These are phyloP conservation scores for Syzygium aqueum DNA, from an alignment of 345 rosid genomes.

Conservation along the genomic window DNA sequence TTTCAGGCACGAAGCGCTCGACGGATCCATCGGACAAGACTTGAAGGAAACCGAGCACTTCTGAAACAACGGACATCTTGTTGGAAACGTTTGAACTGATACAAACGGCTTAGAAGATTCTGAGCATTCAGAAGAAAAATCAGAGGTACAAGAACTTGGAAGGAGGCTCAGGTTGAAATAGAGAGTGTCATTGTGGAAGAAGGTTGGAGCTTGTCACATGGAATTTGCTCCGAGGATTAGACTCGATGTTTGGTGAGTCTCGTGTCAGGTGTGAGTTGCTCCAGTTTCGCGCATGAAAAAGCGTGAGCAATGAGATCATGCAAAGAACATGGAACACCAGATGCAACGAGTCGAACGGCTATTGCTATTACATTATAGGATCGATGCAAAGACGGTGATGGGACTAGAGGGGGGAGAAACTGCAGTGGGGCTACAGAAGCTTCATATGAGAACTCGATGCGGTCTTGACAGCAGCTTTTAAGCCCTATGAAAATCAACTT, in stretches of 20 bases:
- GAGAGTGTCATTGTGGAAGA: neutral
- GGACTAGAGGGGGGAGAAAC: neutral
- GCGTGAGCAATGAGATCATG: neutral
- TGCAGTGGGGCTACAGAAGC: neutral
- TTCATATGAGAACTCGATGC: neutral
- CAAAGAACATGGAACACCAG: neutral
- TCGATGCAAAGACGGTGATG: neutral
- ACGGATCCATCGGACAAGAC: constrained; percentile 49
- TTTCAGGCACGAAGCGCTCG: constrained; percentile 29
- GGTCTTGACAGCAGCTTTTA: neutral
- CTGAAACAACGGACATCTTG: constrained; percentile 33
- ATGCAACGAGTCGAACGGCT: neutral
- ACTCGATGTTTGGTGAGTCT: neutral
- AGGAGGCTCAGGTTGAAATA: neutral
- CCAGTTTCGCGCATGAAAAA: neutral
- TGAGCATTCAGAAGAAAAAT: neutral
- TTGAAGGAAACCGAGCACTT: constrained; percentile 44
- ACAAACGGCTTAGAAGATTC: neutral
- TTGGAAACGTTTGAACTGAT: neutral
- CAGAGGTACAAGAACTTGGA: neutral
- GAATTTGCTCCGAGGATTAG: neutral
- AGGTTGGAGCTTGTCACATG: neutral
- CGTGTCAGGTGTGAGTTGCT: neutral
- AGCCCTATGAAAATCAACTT: neutral
- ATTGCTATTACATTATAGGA: neutral